Conservation (phyloP, 169 alveolate species). For the Perkinsus marinus region DNA sequence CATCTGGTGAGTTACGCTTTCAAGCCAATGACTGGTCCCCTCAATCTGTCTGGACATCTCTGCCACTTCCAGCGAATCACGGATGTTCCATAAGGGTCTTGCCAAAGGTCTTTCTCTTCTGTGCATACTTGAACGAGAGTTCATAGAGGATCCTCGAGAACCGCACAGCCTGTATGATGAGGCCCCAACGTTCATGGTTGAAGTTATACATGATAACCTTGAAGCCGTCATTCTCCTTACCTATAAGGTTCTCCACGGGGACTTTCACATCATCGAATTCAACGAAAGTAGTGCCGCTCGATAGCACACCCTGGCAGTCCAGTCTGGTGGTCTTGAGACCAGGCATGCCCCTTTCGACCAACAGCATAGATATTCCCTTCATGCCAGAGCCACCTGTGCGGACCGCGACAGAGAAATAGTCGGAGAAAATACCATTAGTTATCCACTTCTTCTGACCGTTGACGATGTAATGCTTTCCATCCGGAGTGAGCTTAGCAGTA, state of each 20-base stretch:
- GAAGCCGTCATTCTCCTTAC: constrained; percentile 5
- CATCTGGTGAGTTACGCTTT: constrained; percentile 10
- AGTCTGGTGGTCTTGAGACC: constrained; percentile 15
- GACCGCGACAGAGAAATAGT: constrained; percentile 28
- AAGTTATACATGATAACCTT: constrained; percentile 14
- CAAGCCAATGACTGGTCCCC: constrained; percentile 21
- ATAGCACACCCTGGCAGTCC: constrained; percentile 26
- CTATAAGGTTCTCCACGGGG: constrained; percentile 4
- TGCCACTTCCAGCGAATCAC: constrained; percentile 27
- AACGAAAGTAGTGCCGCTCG: constrained; percentile 23
- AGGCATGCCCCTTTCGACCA: constrained; percentile 6
- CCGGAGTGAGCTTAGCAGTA: constrained; percentile 6
- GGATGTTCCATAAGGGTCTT: constrained; percentile 30
- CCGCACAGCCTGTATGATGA: constrained; percentile 19
- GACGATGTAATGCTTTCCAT: constrained; percentile 24
- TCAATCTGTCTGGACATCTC: constrained; percentile 28
- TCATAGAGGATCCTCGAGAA: constrained; percentile 15
- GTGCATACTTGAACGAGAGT: constrained; percentile 6
- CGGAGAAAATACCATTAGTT: constrained; percentile 25
- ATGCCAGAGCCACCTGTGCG: constrained; percentile 27
- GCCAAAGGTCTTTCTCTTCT: not conserved
- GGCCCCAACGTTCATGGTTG: constrained; percentile 32
- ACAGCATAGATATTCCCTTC: constrained; percentile 13
- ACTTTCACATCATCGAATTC: constrained; percentile 12
- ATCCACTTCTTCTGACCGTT: constrained; percentile 32